A percentile compares a stretch with the other conserved stretches of the same genome.
Conservation (phyloP, 176 grass and related monocot genomes). For the Elaeis guineensis region DNA sequence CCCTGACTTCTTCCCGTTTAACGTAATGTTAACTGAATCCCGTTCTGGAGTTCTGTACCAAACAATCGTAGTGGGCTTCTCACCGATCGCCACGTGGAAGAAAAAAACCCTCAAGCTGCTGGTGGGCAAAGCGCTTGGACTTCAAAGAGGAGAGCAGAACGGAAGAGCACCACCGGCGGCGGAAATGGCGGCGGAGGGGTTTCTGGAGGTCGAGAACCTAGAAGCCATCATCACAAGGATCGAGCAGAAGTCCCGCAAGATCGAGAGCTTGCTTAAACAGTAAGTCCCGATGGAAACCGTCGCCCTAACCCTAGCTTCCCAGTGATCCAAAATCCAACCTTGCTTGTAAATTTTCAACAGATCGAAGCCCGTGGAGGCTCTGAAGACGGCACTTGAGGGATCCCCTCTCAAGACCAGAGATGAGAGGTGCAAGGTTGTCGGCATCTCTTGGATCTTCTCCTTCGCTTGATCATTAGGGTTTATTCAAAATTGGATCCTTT, state of each 20-base stretch:
- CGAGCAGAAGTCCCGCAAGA: constrained; percentile 99
- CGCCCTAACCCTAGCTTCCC: neutral
- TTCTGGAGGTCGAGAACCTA: constrained; percentile 70
- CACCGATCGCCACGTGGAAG: too few relatives aligned
- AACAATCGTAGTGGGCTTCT: too few relatives aligned
- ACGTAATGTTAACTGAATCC: too few relatives aligned
- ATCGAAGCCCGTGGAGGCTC: constrained; percentile 90
- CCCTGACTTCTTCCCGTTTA: too few relatives aligned
- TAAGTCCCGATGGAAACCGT: constrained; percentile 12
- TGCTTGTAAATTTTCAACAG: constrained; percentile 17
- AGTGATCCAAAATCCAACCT: too few relatives aligned
- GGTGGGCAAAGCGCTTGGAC: too few relatives aligned
- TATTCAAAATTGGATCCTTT: neutral
- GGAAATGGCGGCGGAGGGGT: constrained; percentile 33
- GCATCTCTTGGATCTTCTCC: too few relatives aligned
- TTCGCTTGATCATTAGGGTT: neutral
- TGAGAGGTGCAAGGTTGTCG: constrained; percentile 84
- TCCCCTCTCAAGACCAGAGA: constrained; percentile 86
- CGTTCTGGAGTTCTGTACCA: too few relatives aligned
- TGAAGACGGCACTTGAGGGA: constrained; percentile 92
- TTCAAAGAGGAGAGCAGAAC: too few relatives aligned
- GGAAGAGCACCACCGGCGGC: neutral
- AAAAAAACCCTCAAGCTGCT: too few relatives aligned
- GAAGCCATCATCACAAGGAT: constrained; percentile 85
- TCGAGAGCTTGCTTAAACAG: constrained; percentile 95